phyloP scores from a whole-genome alignment of 768 basidiomycete species.

The Pisolithus sp. region DNA sequence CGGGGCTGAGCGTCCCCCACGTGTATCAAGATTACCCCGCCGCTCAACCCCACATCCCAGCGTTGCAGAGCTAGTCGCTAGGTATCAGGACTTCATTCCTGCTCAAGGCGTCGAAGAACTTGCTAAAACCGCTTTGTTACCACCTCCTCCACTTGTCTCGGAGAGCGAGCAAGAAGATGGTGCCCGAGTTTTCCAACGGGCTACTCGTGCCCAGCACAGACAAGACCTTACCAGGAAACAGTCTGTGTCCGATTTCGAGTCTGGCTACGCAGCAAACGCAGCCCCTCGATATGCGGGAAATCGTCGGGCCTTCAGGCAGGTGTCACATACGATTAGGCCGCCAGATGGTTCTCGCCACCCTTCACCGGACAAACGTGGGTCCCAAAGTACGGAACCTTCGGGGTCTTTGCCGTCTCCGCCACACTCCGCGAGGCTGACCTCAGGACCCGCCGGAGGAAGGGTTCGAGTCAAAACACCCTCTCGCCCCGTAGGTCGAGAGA shows the following conservation, averaged over 20 bases:
- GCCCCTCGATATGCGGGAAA: conserved; percentile 66
- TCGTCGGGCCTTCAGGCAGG: conserved; percentile 38
- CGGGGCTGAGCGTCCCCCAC: conserved; percentile 17
- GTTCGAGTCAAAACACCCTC: conserved; percentile 32
- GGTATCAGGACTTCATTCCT: conserved; percentile 73
- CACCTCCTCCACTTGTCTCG: conserved; percentile 47
- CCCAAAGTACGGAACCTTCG: conserved; percentile 32
- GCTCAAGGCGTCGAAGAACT: conserved; percentile 67
- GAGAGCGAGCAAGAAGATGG: conserved; percentile 77
- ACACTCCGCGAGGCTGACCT: conserved; percentile 16
- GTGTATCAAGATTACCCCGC: conserved; percentile 58
- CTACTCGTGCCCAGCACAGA: conserved; percentile 41
- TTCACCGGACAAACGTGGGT: conserved; percentile 67
- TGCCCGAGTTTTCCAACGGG: conserved; percentile 26
- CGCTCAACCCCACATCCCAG: conserved; percentile 49
- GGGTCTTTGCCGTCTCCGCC: conserved; percentile 16
- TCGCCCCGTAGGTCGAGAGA: conserved; percentile 32
- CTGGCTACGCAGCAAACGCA: conserved; percentile 88
- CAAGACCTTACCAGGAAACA: conserved; percentile 45
- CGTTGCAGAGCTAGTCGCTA: conserved; percentile 82
- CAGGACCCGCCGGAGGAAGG: conserved; percentile 26
- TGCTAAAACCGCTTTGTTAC: conserved; percentile 62
- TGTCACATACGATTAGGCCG: conserved; percentile 41
- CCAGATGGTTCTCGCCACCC: conserved; percentile 54
- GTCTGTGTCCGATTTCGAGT: conserved; percentile 81